Conservation (phyloP, 768 basidiomycete species). For the Kwoniella shandongensis region DNA sequence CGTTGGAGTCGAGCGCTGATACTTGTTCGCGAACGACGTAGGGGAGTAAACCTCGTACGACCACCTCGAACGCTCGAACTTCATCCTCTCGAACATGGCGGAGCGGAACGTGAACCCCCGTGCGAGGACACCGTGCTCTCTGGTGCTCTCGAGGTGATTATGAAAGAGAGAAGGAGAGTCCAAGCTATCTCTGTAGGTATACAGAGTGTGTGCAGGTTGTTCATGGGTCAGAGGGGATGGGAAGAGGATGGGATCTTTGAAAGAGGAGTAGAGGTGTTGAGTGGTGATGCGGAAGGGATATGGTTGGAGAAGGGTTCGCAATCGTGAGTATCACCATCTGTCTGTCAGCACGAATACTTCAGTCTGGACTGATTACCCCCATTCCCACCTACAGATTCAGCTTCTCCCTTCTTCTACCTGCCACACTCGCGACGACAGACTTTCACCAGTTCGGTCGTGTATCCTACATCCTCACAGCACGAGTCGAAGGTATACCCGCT, state of each 20-base stretch:
- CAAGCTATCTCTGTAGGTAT: conserved; percentile 37
- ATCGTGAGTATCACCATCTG: conserved; percentile 5
- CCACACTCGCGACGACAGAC: conserved; percentile 44
- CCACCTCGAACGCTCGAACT: conserved; percentile 31
- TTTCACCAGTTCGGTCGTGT: conserved; percentile 36
- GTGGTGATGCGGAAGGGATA: conserved; percentile 35
- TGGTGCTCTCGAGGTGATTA: conserved; percentile 45
- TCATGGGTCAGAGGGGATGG: conserved; percentile 41
- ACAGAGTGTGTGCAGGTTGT: conserved; percentile 35
- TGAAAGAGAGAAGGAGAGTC: conserved; percentile 41
- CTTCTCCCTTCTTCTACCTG: conserved; percentile 44
- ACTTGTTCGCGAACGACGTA: too few species aligned
- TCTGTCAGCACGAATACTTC: background rate
- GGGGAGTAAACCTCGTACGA: conserved; percentile 38
- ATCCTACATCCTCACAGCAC: conserved; percentile 32
- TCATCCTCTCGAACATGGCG: conserved; percentile 28
- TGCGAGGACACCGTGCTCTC: conserved; percentile 46
- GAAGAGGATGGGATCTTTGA: conserved; percentile 48
- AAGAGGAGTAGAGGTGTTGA: conserved; percentile 35
- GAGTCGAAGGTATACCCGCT: conserved; percentile 30
- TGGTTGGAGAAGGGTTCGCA: conserved; percentile 43
- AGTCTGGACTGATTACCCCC: background rate
- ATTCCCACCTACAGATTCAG: conserved; percentile 27
- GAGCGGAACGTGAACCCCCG: conserved; percentile 26
- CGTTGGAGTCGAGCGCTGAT: too few species aligned